Percentiles rank a stretch among this genome's conserved stretches.
Conservation (phyloP, 2,329 filamentous ascomycete genomes). For the Ceratocystis huliohia region DNA sequence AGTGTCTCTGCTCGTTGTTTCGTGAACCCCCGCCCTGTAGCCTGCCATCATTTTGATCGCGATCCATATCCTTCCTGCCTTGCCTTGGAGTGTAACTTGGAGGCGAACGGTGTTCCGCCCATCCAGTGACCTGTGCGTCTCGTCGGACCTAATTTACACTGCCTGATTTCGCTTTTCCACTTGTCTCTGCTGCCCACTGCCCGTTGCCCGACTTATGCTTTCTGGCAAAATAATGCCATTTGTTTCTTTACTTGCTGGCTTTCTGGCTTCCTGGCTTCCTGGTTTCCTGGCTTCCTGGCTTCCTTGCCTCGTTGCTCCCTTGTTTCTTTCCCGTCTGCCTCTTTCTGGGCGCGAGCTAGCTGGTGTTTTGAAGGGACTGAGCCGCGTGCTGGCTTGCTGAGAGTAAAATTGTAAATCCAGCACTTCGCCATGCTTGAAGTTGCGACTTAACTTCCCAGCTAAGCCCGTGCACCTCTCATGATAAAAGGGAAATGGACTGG, state of each 20-base stretch:
- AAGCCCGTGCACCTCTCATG: background rate
- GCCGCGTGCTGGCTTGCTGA: too few species aligned
- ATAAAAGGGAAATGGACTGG: background rate
- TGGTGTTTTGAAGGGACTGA: too few species aligned
- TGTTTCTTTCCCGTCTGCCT: too few species aligned
- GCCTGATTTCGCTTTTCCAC: background rate
- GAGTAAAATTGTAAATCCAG: too few species aligned
- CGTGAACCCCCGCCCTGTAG: background rate
- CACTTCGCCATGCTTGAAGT: too few species aligned
- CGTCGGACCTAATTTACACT: constrained; percentile 6
- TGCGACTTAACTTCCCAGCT: background rate
- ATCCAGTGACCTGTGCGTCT: background rate
- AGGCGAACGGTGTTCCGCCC: background rate
- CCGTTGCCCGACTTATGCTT: too few species aligned
- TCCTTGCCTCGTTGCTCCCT: too few species aligned
- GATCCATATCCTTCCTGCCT: background rate
- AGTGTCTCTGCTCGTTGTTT: background rate
- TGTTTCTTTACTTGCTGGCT: too few species aligned
- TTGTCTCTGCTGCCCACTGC: background rate
- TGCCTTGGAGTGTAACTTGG: background rate
- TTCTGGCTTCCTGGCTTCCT: too few species aligned
- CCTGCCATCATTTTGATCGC: background rate
- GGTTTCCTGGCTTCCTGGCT: too few species aligned
- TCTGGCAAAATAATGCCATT: too few species aligned
- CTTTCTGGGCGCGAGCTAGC: too few species aligned